These are phyloP conservation scores for Microcera coccophila DNA, from an alignment of 2,329 filamentous ascomycete genomes.

Conservation along the genomic window DNA sequence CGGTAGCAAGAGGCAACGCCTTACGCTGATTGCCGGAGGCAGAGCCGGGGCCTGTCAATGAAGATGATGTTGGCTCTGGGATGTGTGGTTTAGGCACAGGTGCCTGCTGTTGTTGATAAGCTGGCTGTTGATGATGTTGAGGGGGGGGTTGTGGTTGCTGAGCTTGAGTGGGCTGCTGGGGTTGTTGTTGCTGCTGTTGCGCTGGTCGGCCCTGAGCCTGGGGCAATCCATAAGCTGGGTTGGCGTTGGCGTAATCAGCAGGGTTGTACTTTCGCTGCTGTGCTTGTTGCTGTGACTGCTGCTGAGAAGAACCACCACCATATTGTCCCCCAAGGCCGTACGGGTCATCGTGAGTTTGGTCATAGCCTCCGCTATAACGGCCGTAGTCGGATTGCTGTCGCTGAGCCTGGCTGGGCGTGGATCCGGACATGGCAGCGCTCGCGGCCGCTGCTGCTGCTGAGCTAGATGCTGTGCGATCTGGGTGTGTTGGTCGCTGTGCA, in stretches of 20 bases:
- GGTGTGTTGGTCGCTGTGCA: slow-evolving; percentile 49
- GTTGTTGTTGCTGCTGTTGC: slow-evolving; percentile 25
- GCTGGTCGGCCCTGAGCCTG: slow-evolving; percentile 31
- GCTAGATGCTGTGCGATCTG: slow-evolving; percentile 51
- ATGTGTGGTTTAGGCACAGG: slow-evolving; percentile 39
- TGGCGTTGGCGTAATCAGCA: slow-evolving; percentile 66
- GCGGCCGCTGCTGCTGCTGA: slow-evolving; percentile 57
- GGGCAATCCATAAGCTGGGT: slow-evolving; percentile 39
- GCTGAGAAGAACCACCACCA: slow-evolving; percentile 29
- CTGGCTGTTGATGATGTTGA: slow-evolving; percentile 34
- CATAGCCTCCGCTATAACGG: slow-evolving; percentile 32
- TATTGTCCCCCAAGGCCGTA: slow-evolving; percentile 35
- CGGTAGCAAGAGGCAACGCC: slow-evolving; percentile 65
- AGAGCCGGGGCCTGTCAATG: slow-evolving; percentile 27
- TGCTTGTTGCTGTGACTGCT: slow-evolving; percentile 10
- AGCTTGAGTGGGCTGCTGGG: slow-evolving; percentile 19
- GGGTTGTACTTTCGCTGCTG: slow-evolving; percentile 71
- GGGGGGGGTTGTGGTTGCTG: slow-evolving; percentile 35
- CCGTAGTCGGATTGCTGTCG: slow-evolving; percentile 33
- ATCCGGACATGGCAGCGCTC: slow-evolving; percentile 53
- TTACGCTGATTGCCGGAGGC: slow-evolving; percentile 43
- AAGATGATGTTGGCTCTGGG: slow-evolving; percentile 34
- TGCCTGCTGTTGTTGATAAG: slow-evolving; percentile 30
- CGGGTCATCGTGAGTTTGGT: slow-evolving; percentile 34
- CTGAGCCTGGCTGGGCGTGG: slow-evolving; percentile 35